Evolutionary conservation across 2,329 filamentous ascomycete genomes (phyloP), one percentile per base, ranked within the genome.

Genomic region (Fusarium redolens): DNA sequence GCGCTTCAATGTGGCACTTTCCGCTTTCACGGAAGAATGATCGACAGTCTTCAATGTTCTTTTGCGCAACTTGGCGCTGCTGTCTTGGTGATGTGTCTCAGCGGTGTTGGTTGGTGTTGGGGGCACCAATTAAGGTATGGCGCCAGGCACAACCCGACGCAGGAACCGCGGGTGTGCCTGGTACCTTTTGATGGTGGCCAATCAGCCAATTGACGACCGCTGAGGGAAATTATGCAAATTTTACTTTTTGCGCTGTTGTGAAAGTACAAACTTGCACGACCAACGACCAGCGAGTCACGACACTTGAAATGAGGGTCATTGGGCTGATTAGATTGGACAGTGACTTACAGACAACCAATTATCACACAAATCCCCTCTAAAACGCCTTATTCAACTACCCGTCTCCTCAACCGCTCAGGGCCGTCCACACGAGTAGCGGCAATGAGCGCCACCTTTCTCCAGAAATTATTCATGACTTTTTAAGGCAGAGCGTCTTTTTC

Each of bases 151-250:
- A 75, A 62, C 61, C 38, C 61, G 71, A 76, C 35, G 73, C 75
- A 77, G 75, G 75, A 75, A 77, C 75, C 44, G 61, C 72, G 65
- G 57, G 69, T 66, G 72, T 68, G 64, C 71, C 70, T 62, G 56
- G 62, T 50, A 31, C 50, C 64, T 63, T 45, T 30, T 38, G 25
- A 40, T 14, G 52, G 47, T 41, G 40, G 47, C 51, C 54, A 55
- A 68, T 74, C 66, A 61, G 56, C n/a, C 48, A 48, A 58, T 17
- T 37, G 31, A 25, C 28, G 38, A 47, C 35, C 28, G 44, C 40
- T 44, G 56, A 56, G 56, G 72, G 76, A 79, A 70, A 78, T 79
- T 78, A 68, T 78, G 71, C 76, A 79, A 79, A 79, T 79, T 70
- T 79, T 76, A 76, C 65, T 69, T 68, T 40, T 57, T 44, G 25